Evolutionary conservation across 805 yeast genomes (phyloP).

Genomic region (Priceomyces fermenticarens): DNA sequence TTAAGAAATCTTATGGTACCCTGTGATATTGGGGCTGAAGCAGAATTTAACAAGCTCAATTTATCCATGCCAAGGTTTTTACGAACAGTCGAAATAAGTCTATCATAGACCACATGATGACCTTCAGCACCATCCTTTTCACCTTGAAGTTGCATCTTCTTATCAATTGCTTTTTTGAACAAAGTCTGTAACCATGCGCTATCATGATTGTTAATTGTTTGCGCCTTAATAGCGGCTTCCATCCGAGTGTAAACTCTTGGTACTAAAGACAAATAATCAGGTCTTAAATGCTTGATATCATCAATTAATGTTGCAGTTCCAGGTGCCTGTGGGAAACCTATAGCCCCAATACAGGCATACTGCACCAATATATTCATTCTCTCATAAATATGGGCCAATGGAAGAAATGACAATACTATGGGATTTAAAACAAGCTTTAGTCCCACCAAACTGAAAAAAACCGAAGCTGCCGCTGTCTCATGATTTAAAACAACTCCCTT

Average conservation of each 20-base stretch:
- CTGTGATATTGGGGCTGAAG: slow-evolving; percentile 71
- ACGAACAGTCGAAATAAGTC: slow-evolving; percentile 24
- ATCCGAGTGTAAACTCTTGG: slow-evolving; percentile 64
- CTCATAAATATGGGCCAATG: slow-evolving; percentile 60
- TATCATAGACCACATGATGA: slow-evolving; percentile 29
- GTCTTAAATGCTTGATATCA: slow-evolving; percentile 54
- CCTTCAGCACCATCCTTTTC: slow-evolving; percentile 48
- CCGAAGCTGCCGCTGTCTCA: slow-evolving; percentile 46
- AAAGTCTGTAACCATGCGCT: slow-evolving; percentile 26
- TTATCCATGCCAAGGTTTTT: slow-evolving; percentile 35
- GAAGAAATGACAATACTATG: slow-evolving; percentile 43
- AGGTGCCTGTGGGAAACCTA: slow-evolving; percentile 30
- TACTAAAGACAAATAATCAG: slow-evolving; percentile 53
- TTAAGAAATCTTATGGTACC: slow-evolving; percentile 60
- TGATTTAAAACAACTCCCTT: slow-evolving; percentile 66
- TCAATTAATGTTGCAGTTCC: slow-evolving; percentile 53
- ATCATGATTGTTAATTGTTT: slow-evolving; percentile 33
- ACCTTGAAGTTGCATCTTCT: slow-evolving; percentile 33
- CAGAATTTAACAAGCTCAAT: slow-evolving; percentile 25
- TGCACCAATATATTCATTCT: slow-evolving; percentile 46
- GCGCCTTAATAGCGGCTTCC: slow-evolving; percentile 57
- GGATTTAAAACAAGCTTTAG: slow-evolving; percentile 12
- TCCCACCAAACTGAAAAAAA: slow-evolving; percentile 32
- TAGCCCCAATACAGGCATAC: slow-evolving; percentile 42
- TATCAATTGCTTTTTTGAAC: slow-evolving; percentile 26